phyloP scores from a whole-genome alignment of 306 rosid genomes.

The Quercus bicolor region DNA sequence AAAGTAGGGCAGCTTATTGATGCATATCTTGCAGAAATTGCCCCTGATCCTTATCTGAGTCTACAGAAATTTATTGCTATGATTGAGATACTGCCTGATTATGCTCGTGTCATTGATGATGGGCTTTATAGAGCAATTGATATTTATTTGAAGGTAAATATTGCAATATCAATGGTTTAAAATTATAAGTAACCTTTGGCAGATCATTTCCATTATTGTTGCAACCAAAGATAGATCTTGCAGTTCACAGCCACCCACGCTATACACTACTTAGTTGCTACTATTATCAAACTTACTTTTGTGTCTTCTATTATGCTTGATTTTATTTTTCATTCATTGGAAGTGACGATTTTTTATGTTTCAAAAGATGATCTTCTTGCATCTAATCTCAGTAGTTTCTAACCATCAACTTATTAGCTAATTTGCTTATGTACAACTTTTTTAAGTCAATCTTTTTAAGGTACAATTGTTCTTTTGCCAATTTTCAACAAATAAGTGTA shows the following conservation, averaged over 20 bases:
- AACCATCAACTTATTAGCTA: too few relatives aligned
- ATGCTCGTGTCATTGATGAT: conserved; percentile 85
- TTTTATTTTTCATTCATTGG: too few relatives aligned
- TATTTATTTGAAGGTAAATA: conserved; percentile 71
- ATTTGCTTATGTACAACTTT: too few relatives aligned
- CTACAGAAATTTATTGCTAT: conserved; percentile 54
- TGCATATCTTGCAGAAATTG: conserved; percentile 84
- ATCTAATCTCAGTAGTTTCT: neutral
- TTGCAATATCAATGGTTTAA: neutral
- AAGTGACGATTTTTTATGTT: neutral
- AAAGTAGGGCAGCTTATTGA: conserved; percentile 82
- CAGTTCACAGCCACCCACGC: neutral
- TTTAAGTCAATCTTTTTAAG: too few relatives aligned
- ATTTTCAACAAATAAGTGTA: neutral
- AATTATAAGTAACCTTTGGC: neutral
- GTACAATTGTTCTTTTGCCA: too few relatives aligned
- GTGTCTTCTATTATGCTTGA: too few relatives aligned
- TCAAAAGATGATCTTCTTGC: neutral
- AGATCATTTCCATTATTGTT: neutral
- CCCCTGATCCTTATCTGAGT: conserved; percentile 71
- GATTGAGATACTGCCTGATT: conserved; percentile 77
- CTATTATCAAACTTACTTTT: too few relatives aligned
- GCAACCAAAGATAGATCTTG: neutral
- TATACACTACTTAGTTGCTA: too few relatives aligned
- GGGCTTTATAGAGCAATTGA: conserved; percentile 84